Evolutionary conservation across 2,329 filamentous ascomycete species (phyloP), one percentile per base, ranked within the genome.

Genomic region (Fusarium continuum): DNA sequence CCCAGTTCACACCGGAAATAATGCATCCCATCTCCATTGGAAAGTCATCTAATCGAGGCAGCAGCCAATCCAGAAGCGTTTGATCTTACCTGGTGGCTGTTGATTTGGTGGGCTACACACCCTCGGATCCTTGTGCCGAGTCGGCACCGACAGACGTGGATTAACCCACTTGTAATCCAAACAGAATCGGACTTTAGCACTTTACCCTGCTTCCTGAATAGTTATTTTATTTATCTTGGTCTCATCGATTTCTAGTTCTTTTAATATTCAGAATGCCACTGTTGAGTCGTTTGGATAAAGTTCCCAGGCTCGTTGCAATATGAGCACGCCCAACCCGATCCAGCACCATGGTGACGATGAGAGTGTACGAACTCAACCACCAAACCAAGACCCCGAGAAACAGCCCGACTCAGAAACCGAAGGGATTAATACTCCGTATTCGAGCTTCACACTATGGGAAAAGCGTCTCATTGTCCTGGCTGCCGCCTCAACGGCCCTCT

Each of bases 391-490:
- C 14, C 28, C 38, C 11, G 62, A 65, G n/a, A 63, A 59, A 31
- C 57, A 63, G 6, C 14, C 40, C 5, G 17, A 34, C 5, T 20
- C 39, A 13, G 19, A 26, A 14, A 26, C 5, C 6, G 9, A 26
- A 55, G 10, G n/a, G 3, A 9, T 20, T 9, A 26, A 53, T 6
- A 64, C 67, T 4, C 70, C 69, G 4, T 81, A 79, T 29, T 79
- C 78, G 2, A 63, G 76, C 53, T 78, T 77, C 65, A 75, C 77
- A 6, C 54, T 64, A 57, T 76, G 76, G 74, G 66, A 78, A 35
- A 82, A 82, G 47, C 74, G 76, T 6, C 51, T 73, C 35, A 75
- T 82, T 34, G 75, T 80, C n/a, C 58, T 80, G 5, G 75, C 70
- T 5, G 77, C 76, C 4, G 71, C 79, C 3, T 41, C 73, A 5